Percentiles rank a stretch among this genome's conserved stretches.
phyloP scores from a whole-genome alignment of 1,139 yeast species.

The Kodamaea sp. region DNA sequence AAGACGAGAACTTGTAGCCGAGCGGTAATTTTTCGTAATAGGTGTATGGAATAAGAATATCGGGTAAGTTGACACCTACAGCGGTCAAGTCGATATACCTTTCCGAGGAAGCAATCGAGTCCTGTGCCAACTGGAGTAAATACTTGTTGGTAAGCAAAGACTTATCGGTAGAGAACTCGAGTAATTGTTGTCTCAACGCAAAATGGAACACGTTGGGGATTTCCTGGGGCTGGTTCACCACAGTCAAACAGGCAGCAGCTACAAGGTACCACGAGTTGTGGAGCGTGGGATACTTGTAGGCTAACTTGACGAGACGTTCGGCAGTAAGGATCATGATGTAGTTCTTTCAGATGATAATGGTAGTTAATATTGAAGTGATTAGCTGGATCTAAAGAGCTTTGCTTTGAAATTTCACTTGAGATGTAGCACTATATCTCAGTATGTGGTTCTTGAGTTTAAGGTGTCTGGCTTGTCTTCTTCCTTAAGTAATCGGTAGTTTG shows the following conservation, averaged over 20 bases:
- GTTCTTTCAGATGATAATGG: too few relatives aligned
- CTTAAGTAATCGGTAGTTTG: too few relatives aligned
- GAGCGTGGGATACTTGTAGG: conserved; percentile 49
- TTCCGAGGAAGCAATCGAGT: conserved; percentile 40
- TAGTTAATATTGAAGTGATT: too few relatives aligned
- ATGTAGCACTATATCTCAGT: too few relatives aligned
- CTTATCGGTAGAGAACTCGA: conserved; percentile 30
- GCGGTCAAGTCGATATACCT: conserved; percentile 42
- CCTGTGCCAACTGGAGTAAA: conserved; percentile 38
- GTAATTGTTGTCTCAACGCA: conserved; percentile 58
- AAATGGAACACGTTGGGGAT: conserved; percentile 75
- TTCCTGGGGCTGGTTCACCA: conserved; percentile 79
- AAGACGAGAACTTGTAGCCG: conserved; percentile 32
- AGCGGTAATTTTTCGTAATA: conserved; percentile 44
- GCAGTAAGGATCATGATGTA: conserved; percentile 54
- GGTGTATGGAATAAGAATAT: conserved; percentile 42
- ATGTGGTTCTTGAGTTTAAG: too few relatives aligned
- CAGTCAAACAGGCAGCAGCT: conserved; percentile 82
- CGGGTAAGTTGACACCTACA: conserved; percentile 49
- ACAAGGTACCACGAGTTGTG: conserved; percentile 67
- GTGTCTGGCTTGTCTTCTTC: too few relatives aligned
- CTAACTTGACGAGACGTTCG: conserved; percentile 60
- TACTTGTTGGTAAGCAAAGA: conserved; percentile 33
- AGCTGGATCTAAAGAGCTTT: too few relatives aligned
- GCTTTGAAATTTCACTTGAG: too few relatives aligned